Percentiles rank a stretch among this genome's conserved stretches.
Conservation (phyloP, 257 asterid species). For the Nicotiana knightiana region DNA sequence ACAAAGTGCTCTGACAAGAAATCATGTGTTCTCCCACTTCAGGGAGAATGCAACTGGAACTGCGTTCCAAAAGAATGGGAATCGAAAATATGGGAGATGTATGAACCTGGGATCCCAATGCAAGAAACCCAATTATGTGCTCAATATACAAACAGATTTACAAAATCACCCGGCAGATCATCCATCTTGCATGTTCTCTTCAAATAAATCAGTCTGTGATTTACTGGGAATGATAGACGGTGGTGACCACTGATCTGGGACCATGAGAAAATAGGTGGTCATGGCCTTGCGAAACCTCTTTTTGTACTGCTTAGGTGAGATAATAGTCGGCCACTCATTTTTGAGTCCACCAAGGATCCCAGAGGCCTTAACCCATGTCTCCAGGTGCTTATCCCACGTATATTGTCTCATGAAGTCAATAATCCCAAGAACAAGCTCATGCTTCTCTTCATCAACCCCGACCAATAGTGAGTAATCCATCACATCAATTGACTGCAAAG, state of each 20-base stretch:
- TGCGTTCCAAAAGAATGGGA: conserved; percentile 45
- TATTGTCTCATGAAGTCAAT: conserved; percentile 97
- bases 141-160: conserved; percentile 25
- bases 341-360: conserved; percentile 95
- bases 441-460: conserved; percentile 84
- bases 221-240: conserved; percentile 45
- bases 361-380: conserved; percentile 90
- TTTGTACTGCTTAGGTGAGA: conserved; percentile 91
- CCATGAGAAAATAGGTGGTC: conserved; percentile 87
- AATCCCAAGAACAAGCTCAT: conserved; percentile 91
- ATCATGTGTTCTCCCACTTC: conserved; percentile 17
- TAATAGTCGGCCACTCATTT: conserved; percentile 74
- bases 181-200: conserved; percentile 40
- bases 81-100: conserved; percentile 7
- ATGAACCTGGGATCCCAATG: conserved; percentile 25
- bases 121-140: conserved; percentile 12
- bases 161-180: conserved; percentile 12
- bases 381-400: conserved; percentile 98
- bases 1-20: conserved; percentile 15
- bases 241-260: conserved; percentile 96
- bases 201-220: conserved; percentile 52
- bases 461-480: conserved; percentile 94
- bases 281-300: conserved; percentile 93
- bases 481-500: conserved; percentile 71
- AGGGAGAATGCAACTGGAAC: conserved; percentile 24